Evolutionary conservation across 2,329 filamentous ascomycete species (phyloP), one percentile per base, ranked within the genome.

Genomic region (Nemania diffusa): DNA sequence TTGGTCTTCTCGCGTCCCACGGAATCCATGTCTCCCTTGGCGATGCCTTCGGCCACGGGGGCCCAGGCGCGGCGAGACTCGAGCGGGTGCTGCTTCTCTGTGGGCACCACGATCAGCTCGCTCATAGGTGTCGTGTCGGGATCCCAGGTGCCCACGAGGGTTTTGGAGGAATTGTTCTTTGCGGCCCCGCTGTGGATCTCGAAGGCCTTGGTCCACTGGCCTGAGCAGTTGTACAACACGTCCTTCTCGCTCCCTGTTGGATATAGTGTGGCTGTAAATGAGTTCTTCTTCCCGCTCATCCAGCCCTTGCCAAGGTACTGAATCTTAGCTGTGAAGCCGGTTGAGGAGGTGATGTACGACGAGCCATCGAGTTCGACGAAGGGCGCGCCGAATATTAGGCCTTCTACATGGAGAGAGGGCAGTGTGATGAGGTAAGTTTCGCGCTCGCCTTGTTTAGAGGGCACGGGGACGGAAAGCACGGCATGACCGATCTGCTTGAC

Each of bases 51-150:
- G 0, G 92, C 90, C 2, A 97, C 93, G 69, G 90, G 90, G 34
- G 83, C 83, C 94, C 94, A 97, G 0, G 94, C 94, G 44, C 88
- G 86, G 11, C 93, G 86, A 8, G 91, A 92, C 81, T 97, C 94
- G 75, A 93, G 90, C 1, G 91, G 86, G 70, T 95, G 92, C 80
- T 97, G 93, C 66, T 91, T 79, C 44, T 91, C 88, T 7, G 92
- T 74, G 0, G 90, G 86, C 2, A 72, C 73, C 1, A 82, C 72
- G 2, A 77, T 76, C 32, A 83, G 74, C 63, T 75, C 69, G 63
- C 71, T 72, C 46, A 57, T 68, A 3, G 67, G 71, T 32, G 37
- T 68, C 15, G 57, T 64, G 53, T 77, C 71, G 11, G 83, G 83
- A 70, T 82, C 76, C 82, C 82, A 85, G 0, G 67, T 72, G 11